Evolutionary conservation across 768 basidiomycete species (phyloP).

Genomic region (Naganishia onofrii): DNA sequence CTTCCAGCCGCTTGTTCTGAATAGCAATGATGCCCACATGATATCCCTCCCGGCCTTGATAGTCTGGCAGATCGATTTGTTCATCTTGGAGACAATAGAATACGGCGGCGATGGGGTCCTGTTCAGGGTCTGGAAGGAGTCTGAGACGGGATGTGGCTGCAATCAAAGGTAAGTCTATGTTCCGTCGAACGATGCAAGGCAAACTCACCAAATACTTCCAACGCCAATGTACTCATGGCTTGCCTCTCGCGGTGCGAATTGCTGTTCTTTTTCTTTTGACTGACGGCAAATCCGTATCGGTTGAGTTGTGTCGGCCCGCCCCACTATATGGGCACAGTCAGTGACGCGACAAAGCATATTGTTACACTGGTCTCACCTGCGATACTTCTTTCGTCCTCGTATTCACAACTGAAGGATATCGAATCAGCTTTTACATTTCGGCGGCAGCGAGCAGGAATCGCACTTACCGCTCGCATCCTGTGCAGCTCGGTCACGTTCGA

Average conservation of each 20-base stretch:
- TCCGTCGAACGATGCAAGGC: background rate
- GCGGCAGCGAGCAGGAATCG: background rate
- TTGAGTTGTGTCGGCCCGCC: slow-evolving; percentile 74
- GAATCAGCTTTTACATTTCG: background rate
- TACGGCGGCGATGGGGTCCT: slow-evolving; percentile 65
- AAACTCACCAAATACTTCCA: slow-evolving; percentile 78
- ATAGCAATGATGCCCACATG: slow-evolving; percentile 46
- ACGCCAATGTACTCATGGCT: slow-evolving; percentile 71
- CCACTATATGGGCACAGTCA: slow-evolving; percentile 56
- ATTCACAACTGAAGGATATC: background rate
- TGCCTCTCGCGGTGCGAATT: slow-evolving; percentile 61
- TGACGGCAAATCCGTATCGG: slow-evolving; percentile 65
- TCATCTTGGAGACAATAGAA: slow-evolving; percentile 72
- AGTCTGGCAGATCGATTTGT: slow-evolving; percentile 33
- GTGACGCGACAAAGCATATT: background rate
- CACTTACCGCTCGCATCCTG: slow-evolving; percentile 8
- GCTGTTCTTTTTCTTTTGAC: slow-evolving; percentile 56
- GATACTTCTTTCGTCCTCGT: slow-evolving; percentile 35
- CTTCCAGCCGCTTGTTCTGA: slow-evolving; percentile 26
- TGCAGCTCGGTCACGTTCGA: slow-evolving; percentile 51
- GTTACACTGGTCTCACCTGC: slow-evolving; percentile 35
- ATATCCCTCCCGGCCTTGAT: slow-evolving; percentile 40
- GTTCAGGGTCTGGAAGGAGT: slow-evolving; percentile 65
- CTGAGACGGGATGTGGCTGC: slow-evolving; percentile 63
- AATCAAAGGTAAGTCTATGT: background rate